Conservation (phyloP, 441 rosid species). For the Pelargonium citronellum region DNA sequence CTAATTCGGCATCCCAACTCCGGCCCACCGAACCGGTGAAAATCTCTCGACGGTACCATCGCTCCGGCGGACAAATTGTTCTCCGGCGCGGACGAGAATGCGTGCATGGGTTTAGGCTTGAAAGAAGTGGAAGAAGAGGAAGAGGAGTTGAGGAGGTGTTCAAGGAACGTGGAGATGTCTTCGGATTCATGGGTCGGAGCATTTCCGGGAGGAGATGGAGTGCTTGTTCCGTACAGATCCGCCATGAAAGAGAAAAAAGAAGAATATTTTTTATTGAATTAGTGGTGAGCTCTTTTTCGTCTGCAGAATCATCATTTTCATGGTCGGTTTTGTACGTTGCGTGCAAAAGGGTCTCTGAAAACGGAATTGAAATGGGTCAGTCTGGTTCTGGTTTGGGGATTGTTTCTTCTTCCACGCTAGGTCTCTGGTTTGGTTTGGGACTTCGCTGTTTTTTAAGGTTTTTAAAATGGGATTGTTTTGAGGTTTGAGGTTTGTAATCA, state of each 20-base stretch:
- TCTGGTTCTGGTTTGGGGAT: not conserved
- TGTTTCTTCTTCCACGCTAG: not conserved
- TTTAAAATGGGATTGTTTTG: not conserved
- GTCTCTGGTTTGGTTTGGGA: not conserved
- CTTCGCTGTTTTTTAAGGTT: slow-evolving; percentile 3
- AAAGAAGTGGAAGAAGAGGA: slow-evolving; percentile 33
- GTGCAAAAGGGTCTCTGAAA: not conserved
- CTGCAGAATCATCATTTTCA: not conserved
- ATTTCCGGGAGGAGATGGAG: slow-evolving; percentile 10
- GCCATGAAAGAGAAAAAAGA: not conserved
- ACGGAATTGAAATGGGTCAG: not conserved
- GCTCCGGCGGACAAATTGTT: slow-evolving; percentile 2
- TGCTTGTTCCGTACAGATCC: slow-evolving; percentile 4
- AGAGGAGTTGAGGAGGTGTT: slow-evolving; percentile 42
- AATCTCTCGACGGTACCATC: slow-evolving; percentile 21
- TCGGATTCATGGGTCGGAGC: slow-evolving; percentile 35
- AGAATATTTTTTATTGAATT: not conserved
- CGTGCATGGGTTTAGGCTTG: slow-evolving; percentile 24
- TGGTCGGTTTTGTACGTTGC: not conserved
- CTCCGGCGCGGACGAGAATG: slow-evolving; percentile 19
- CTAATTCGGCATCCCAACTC: slow-evolving; percentile 18
- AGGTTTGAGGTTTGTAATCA: slow-evolving; percentile 20
- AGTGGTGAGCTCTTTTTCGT: not conserved
- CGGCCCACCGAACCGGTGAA: slow-evolving; percentile 23
- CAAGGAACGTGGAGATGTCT: slow-evolving; percentile 53